A percentile compares a stretch with the other conserved stretches of the same genome.
phyloP scores from a whole-genome alignment of 257 asterid species.

The Solanum ahanhuiri region DNA sequence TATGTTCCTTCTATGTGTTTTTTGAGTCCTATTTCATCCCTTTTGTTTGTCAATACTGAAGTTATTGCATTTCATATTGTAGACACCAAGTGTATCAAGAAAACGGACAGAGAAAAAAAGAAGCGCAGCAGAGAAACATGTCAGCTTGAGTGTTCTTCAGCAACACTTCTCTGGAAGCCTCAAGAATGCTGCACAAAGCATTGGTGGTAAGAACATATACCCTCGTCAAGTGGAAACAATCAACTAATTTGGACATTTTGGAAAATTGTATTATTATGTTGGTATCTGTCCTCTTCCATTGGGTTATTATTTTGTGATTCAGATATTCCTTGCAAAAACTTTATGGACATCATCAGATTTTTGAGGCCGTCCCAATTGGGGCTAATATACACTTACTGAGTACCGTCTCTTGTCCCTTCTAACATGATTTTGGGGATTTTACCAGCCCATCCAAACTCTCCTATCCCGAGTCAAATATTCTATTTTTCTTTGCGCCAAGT shows the following conservation, averaged over 20 bases:
- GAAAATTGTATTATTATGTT: background rate
- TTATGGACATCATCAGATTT: background rate
- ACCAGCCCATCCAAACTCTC: background rate
- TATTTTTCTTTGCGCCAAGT: background rate
- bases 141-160: constrained; percentile 74
- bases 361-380: background rate
- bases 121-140: constrained; percentile 75
- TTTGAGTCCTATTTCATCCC: background rate
- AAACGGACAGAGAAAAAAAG: constrained; percentile 53
- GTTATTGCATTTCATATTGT: background rate
- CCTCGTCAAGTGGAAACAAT: background rate
- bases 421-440: background rate
- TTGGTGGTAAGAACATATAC: constrained; percentile 66
- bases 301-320: background rate
- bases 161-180: constrained; percentile 87
- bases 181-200: constrained; percentile 87
- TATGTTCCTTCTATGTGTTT: too few relatives aligned
- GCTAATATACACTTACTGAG: background rate
- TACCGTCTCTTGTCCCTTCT: background rate
- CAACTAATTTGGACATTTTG: background rate
- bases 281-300: background rate
- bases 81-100: constrained; percentile 14
- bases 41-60: background rate
- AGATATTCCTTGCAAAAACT: background rate
- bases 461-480: background rate